Evolutionary conservation across 1,139 yeast genomes (phyloP).

Genomic region (Zygosaccharomyces sapae): DNA sequence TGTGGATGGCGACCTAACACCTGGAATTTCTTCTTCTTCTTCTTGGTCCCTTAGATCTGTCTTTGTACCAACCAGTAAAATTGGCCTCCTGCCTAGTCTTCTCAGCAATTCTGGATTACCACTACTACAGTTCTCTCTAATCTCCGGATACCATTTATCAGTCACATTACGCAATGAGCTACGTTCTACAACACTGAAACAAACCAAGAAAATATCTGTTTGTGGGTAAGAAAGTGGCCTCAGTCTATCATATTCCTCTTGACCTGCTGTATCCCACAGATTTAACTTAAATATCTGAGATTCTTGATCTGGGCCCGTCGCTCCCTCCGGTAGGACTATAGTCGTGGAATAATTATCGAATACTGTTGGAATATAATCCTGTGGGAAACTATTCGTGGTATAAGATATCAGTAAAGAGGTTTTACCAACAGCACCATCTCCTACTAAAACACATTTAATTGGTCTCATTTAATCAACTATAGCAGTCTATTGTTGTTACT

Average conservation of each 20-base stretch:
- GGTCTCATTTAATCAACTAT: conserved; percentile 58
- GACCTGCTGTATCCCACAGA: conserved; percentile 98
- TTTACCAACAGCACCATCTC: conserved; percentile 96
- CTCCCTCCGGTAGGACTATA: conserved; percentile 48
- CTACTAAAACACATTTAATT: conserved; percentile 91
- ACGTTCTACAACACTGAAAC: conserved; percentile 83
- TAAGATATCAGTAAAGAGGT: conserved; percentile 84
- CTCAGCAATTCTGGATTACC: conserved; percentile 38
- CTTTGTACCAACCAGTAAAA: conserved; percentile 81
- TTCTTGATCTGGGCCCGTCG: conserved; percentile 61
- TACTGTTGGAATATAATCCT: conserved; percentile 92
- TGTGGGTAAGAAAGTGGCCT: conserved; percentile 92
- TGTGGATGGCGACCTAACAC: conserved; percentile 16
- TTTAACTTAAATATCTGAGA: conserved; percentile 65
- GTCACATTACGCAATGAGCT: conserved; percentile 74
- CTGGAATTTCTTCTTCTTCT: conserved; percentile 46
- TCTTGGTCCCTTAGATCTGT: conserved; percentile 80
- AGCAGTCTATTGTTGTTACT: background rate
- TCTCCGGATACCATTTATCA: conserved; percentile 81
- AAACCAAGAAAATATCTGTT: conserved; percentile 81
- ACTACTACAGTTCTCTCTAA: conserved; percentile 76
- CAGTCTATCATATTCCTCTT: conserved; percentile 85
- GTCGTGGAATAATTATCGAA: conserved; percentile 88
- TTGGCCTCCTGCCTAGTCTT: conserved; percentile 45
- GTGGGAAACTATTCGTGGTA: conserved; percentile 91